A percentile compares a stretch with the other conserved stretches of the same genome.
Evolutionary conservation across 1,284 basidiomycete species (phyloP).

Genomic region (Naganishia cerealis): DNA sequence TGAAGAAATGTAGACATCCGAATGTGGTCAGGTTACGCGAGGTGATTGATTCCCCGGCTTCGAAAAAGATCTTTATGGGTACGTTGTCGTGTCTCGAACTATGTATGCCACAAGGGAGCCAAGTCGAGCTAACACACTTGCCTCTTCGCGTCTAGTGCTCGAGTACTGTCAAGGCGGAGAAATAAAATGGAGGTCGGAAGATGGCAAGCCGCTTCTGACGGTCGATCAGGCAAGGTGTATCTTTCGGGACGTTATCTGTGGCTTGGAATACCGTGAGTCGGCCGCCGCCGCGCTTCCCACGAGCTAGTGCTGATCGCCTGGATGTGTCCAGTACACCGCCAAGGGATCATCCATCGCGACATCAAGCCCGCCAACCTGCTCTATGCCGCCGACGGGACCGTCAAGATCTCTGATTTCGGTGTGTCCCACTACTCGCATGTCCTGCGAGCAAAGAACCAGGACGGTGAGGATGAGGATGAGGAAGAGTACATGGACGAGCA

Average conservation of each 20-base stretch:
- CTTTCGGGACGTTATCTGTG: conserved; percentile 86
- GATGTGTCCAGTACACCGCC: conserved; percentile 72
- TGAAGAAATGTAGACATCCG: conserved; percentile 91
- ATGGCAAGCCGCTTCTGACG: conserved; percentile 69
- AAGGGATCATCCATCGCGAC: conserved; percentile 98
- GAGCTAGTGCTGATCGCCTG: background rate
- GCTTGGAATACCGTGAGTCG: conserved; percentile 83
- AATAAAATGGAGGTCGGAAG: conserved; percentile 75
- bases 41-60: conserved; percentile 90
- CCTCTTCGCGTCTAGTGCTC: conserved; percentile 65
- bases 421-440: conserved; percentile 93
- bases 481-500: conserved; percentile 69
- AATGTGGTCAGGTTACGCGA: conserved; percentile 89
- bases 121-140: conserved; percentile 32
- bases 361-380: conserved; percentile 98
- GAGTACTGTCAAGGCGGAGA: conserved; percentile 95
- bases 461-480: conserved; percentile 61
- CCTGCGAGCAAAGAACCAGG: conserved; percentile 63
- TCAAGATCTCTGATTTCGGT: conserved; percentile 98
- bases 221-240: conserved; percentile 81
- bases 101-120: background rate
- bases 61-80: conserved; percentile 92
- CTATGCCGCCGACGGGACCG: conserved; percentile 77
- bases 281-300: background rate
- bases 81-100: conserved; percentile 47